Base-by-base conservation (phyloP, 306 rosid genomes). In the Trifolium pratense region DNA sequence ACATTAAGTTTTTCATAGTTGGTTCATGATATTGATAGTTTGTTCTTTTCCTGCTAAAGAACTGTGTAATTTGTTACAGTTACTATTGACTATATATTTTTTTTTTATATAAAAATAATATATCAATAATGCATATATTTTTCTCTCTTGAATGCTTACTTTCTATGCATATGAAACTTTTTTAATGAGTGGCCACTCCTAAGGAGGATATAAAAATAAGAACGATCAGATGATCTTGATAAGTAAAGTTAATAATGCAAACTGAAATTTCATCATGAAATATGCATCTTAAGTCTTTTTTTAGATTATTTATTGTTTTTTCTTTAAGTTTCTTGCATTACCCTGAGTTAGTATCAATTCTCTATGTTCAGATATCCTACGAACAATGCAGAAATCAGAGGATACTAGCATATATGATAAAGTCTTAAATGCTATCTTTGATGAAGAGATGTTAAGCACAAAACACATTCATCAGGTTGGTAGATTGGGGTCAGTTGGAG, bases 331-430 rank as follows among this genome's bases (percentile, higher is more conserved):
- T 71, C 39, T 60, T 86, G 53, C 71, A 36, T 56, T 45, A 17
- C 45, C 81, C 75, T 79, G 70, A 67, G 18, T 69, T 18, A 82
- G 60, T 70, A 57, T 18, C 48, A 11, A 36, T 37, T 74, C 71
- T 85, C 63, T 78, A 46, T 84, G 32, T 76, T 70, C 86, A 93
- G 98, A 85, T 84, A 88, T 89, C 75, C 73, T 93, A 37, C 92
- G 83, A 71, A 88, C 90, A 66, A 93, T 93, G 98, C 91, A 84
- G 84, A 84, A 87, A 68, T 87, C 97, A 11, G 98, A 93, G 82
- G 96, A 93, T 79, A 75, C 86, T 68, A 93, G 86, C 78, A 75
- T 91, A 66, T 93, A 89, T n/a, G 92, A 89, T 74, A 93, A 85
- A 87, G 89, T 93, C 76, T 84, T 93, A 56, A 84, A 87, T 88